Conservation (phyloP, 2,329 filamentous ascomycete genomes). For the Fusarium coicis region DNA sequence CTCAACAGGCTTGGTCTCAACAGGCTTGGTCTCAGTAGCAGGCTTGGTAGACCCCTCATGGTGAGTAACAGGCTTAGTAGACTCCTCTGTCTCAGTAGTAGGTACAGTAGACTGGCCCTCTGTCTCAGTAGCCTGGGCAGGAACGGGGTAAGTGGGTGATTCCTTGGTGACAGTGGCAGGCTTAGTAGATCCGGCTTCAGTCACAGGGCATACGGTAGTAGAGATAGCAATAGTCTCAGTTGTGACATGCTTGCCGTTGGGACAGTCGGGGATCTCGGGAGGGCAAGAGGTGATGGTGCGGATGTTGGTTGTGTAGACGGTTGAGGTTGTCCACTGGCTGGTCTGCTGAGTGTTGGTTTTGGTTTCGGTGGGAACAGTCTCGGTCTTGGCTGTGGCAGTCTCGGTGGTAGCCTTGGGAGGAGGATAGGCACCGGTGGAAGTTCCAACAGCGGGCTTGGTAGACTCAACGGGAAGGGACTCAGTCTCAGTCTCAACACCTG, state of each 20-base stretch:
- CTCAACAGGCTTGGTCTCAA: neutral
- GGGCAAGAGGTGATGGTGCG: constrained; percentile 35
- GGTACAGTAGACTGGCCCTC: neutral
- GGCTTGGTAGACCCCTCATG: no score
- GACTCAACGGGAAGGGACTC: no score
- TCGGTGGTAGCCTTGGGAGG: neutral
- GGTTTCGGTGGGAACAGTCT: constrained; percentile 3
- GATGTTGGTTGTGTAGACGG: constrained; percentile 38
- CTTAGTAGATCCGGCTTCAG: constrained; percentile 8
- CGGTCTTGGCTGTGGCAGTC: neutral
- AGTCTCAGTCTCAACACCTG: no score
- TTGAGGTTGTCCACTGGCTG: constrained; percentile 28
- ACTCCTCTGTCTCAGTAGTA: neutral
- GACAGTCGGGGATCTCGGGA: constrained; percentile 36
- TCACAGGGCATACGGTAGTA: constrained; percentile 39
- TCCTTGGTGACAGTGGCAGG: constrained; percentile 11
- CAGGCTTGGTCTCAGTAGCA: neutral
- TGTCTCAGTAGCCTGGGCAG: constrained; percentile 13
- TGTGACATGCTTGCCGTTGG: constrained; percentile 19
- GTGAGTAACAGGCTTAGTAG: constrained; percentile 12
- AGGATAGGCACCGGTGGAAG: neutral
- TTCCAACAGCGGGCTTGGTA: neutral
- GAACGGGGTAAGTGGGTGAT: neutral
- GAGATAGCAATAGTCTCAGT: constrained; percentile 40
- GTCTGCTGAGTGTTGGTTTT: neutral